Percentiles rank a stretch among this genome's conserved stretches.
These are phyloP conservation scores for Noccaea caerulescens DNA, from an alignment of 345 rosid genomes.

Conservation along the genomic window DNA sequence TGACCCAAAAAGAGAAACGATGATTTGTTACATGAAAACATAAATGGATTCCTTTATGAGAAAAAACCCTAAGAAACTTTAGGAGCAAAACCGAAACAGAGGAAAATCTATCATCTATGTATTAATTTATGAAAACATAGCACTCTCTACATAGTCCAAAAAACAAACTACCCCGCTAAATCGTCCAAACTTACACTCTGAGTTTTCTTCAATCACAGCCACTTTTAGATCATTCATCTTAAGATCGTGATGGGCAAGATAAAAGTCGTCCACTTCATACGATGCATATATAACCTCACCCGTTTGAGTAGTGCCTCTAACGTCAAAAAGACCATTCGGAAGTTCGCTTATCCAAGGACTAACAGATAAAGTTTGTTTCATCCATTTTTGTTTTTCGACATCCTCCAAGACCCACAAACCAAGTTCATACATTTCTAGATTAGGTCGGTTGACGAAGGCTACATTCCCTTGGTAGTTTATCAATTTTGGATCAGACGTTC, in stretches of 20 bases:
- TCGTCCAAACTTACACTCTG: not conserved
- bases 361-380: not conserved
- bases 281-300: constrained; percentile 1
- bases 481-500: not conserved
- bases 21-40: no score
- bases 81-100: not conserved
- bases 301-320: not conserved
- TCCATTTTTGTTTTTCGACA: not conserved
- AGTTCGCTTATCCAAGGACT: not conserved
- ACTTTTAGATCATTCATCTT: not conserved
- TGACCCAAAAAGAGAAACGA: not conserved
- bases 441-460: not conserved
- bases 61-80: no score
- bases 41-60: not conserved
- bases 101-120: no score
- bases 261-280: not conserved
- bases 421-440: not conserved
- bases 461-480: not conserved
- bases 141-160: constrained; percentile 5
- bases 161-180: not conserved
- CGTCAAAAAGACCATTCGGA: not conserved
- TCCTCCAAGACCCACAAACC: constrained; percentile 18
- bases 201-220: not conserved
- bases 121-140: not conserved
- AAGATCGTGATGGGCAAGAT: not conserved